A percentile compares a stretch with the other conserved stretches of the same genome.
Conservation (phyloP, 495 filamentous ascomycete species). For the Penicillium argentinense region DNA sequence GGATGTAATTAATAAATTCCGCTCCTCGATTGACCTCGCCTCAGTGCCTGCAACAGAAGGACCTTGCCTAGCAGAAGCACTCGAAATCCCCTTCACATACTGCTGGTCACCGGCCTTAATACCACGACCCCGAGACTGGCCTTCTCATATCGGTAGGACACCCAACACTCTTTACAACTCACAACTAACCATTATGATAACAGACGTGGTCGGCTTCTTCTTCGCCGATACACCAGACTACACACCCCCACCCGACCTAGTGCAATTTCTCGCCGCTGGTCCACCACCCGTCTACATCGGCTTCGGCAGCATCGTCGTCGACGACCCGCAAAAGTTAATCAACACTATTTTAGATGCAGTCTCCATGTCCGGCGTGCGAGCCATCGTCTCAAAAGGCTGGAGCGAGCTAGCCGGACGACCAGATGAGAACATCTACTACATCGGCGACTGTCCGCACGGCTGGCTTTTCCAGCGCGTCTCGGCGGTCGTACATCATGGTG, state of each 20-base stretch:
- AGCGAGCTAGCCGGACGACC: conserved; percentile 54
- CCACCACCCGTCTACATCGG: conserved; percentile 64
- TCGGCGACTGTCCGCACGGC: conserved; percentile 63
- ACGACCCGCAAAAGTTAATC: conserved; percentile 56
- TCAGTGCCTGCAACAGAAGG: conserved; percentile 42
- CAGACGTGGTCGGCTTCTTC: conserved; percentile 62
- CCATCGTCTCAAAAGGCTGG: conserved; percentile 65
- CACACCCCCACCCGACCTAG: conserved; percentile 51
- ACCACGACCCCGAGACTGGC: conserved; percentile 63
- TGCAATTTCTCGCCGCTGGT: conserved; percentile 52
- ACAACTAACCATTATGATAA: background rate
- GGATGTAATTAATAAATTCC: conserved; percentile 59
- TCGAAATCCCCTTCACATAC: conserved; percentile 63
- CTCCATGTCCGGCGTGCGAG: conserved; percentile 47
- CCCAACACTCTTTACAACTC: background rate
- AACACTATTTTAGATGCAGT: conserved; percentile 56
- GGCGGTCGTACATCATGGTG: conserved; percentile 64
- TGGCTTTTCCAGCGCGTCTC: conserved; percentile 66
- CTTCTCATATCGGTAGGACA: conserved; percentile 47
- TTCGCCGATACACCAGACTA: conserved; percentile 53
- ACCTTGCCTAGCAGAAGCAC: conserved; percentile 33
- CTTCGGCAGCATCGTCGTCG: conserved; percentile 67
- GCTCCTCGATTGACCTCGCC: conserved; percentile 52
- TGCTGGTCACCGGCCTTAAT: conserved; percentile 64
- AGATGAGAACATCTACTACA: conserved; percentile 50